A percentile compares a stretch with the other conserved stretches of the same genome.
Evolutionary conservation across 352 stramenopile species (phyloP).

Genomic region (Globisporangium paroecandrum): DNA sequence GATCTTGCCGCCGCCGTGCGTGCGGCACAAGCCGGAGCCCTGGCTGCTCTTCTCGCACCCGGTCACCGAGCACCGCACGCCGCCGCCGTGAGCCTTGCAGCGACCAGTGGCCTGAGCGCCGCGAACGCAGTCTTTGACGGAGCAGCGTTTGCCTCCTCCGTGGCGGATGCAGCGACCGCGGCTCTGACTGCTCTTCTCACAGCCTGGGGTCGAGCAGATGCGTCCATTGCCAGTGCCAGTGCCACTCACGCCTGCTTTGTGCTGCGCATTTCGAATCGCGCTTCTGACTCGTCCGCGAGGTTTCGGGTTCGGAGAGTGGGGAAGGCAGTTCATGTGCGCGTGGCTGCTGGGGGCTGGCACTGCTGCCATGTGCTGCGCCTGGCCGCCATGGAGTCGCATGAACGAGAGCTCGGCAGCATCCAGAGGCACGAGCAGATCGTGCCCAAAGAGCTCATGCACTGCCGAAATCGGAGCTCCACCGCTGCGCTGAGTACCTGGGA

Average conservation of each 20-base stretch:
- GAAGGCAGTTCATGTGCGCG: not conserved
- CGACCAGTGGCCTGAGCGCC: conserved; percentile 39
- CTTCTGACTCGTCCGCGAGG: not conserved
- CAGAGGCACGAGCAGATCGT: not conserved
- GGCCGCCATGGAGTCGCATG: not conserved
- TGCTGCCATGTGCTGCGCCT: not conserved
- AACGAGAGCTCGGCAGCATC: conserved; percentile 4
- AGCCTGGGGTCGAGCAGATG: conserved; percentile 24
- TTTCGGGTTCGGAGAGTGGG: not conserved
- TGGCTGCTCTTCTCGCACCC: conserved; percentile 40
- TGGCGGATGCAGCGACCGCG: conserved; percentile 71
- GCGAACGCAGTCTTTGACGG: conserved; percentile 35
- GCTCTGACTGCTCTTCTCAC: conserved; percentile 34
- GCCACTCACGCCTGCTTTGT: not conserved
- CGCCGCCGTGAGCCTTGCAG: conserved; percentile 48
- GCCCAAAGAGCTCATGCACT: not conserved
- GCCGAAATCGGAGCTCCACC: not conserved
- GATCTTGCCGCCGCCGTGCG: conserved; percentile 50
- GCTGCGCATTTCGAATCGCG: not conserved
- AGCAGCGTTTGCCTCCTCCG: conserved; percentile 75
- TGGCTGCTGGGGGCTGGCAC: not conserved
- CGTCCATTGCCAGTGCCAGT: conserved; percentile 13
- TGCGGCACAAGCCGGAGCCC: conserved; percentile 43
- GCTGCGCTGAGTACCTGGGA: not conserved
- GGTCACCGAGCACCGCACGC: conserved; percentile 39